Percentiles rank a stretch among this genome's conserved stretches.
These are phyloP conservation scores for Abrus pulchellus DNA, from an alignment of 306 rosid genomes.

Conservation along the genomic window DNA sequence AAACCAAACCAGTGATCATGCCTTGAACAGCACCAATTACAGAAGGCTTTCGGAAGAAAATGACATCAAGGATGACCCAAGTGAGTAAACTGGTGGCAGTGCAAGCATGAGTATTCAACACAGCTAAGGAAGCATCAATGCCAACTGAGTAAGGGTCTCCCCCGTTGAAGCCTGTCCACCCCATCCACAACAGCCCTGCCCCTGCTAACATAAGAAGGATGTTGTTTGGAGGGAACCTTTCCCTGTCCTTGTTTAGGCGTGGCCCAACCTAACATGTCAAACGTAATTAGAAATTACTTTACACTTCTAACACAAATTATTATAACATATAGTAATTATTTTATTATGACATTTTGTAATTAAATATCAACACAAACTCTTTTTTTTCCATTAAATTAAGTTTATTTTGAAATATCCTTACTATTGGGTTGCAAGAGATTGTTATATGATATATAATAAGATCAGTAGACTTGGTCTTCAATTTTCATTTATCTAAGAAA, in stretches of 20 bases:
- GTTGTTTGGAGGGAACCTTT: conserved; percentile 67
- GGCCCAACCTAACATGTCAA: conserved; percentile 58
- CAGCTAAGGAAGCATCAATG: conserved; percentile 57
- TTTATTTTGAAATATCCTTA: too few species aligned
- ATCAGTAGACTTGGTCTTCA: too few species aligned
- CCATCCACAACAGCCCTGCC: conserved; percentile 63
- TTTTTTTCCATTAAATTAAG: too few species aligned
- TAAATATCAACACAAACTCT: too few species aligned
- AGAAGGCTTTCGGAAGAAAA: conserved; percentile 59
- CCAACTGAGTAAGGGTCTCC: conserved; percentile 59
- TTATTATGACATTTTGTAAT: too few species aligned
- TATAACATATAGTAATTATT: too few species aligned
- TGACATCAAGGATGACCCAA: conserved; percentile 64
- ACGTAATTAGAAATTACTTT: not conserved
- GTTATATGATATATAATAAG: too few species aligned
- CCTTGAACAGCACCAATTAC: conserved; percentile 70
- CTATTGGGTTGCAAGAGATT: too few species aligned
- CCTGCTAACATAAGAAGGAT: conserved; percentile 58
- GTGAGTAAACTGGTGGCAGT: conserved; percentile 67
- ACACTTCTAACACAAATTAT: too few species aligned
- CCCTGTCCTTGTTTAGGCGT: conserved; percentile 63
- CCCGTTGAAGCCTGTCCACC: conserved; percentile 69
- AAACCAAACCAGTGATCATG: conserved; percentile 68
- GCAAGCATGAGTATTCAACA: conserved; percentile 61
- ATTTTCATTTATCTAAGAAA: too few species aligned